Base-by-base conservation (phyloP, 306 rosid genomes). In the Argentina anserina region DNA sequence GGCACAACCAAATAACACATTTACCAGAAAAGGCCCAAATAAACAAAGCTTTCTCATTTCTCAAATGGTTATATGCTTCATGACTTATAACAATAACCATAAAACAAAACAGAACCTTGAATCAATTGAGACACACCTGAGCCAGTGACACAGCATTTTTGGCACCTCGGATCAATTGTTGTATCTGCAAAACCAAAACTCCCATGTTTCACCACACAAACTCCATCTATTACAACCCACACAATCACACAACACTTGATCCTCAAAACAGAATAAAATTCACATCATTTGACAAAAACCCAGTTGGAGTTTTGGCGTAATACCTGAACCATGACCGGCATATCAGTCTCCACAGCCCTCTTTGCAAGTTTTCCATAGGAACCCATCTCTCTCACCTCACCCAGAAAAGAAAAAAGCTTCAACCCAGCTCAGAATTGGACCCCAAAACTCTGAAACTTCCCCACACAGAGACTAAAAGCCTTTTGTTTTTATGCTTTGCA, bases 241-340 rank as follows among this genome's bases (percentile, higher is more conserved):
- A 69, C 50, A 42, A 72, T 23, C 29, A 13, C 60, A 69, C 50
- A 42, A 72, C 67, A 76, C 55, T 62, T 78, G 69, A 75, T 68
- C 62, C 58, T 39, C 13, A 58, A 70, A 79, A 71, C 28, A 75
- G 63, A 43, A 49, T 17, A 12, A 12, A 39, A 52, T 43, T 62
- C 69, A 14, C 25, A 56, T 20, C 43, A 34, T 13, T 29, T 25
- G 64, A 40, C 52, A 23, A 73, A 72, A 49, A 25, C 63, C 70
- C 70, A 42, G 62, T 28, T 64, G 55, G 49, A 40, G 41, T 69
- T 72, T 63, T 58, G 58, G 76, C 47, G 18, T 71, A 42, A 69
- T 79, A 84, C 90, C 90, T 84, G 21, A 71, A 86, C 88, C 90
- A 86, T 86, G 46, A 86, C 63, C 29, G 90, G 90, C 88, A 69